phyloP scores from a whole-genome alignment of 768 basidiomycete species.

The Sutorius australiensis region DNA sequence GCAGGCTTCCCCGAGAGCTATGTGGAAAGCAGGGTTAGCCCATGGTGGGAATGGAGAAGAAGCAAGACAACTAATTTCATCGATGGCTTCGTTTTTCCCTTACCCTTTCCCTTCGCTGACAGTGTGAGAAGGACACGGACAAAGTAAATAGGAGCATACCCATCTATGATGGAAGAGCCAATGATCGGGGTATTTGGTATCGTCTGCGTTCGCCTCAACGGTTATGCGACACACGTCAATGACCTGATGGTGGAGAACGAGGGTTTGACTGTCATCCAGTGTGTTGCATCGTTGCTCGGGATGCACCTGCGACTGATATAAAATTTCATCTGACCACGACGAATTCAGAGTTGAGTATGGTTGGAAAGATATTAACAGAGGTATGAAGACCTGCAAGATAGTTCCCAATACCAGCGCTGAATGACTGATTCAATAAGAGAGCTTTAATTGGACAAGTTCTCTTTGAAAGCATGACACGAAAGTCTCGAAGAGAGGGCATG shows the following conservation, averaged over 20 bases:
- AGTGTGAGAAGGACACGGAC: slow-evolving; percentile 11
- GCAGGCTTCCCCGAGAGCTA: slow-evolving; percentile 69
- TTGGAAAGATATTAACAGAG: neutral
- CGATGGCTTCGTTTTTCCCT: slow-evolving; percentile 42
- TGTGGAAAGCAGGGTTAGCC: slow-evolving; percentile 3
- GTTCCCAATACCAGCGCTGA: slow-evolving; percentile 79
- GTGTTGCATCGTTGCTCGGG: slow-evolving; percentile 64
- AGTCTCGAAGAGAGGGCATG: slow-evolving; percentile 57
- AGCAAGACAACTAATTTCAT: slow-evolving; percentile 44
- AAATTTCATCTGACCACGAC: slow-evolving; percentile 52
- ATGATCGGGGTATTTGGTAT: slow-evolving; percentile 57
- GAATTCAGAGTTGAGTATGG: neutral
- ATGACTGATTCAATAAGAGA: slow-evolving; percentile 73
- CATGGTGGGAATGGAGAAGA: neutral
- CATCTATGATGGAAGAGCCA: slow-evolving; percentile 71
- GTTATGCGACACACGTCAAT: slow-evolving; percentile 55
- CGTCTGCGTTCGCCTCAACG: slow-evolving; percentile 68
- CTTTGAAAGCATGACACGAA: slow-evolving; percentile 45
- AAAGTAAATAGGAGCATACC: slow-evolving; percentile 34
- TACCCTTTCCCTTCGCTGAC: slow-evolving; percentile 52
- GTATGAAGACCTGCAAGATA: slow-evolving; percentile 64
- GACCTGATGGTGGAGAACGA: slow-evolving; percentile 49
- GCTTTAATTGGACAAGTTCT: slow-evolving; percentile 68
- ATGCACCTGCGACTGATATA: slow-evolving; percentile 71
- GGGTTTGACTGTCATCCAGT: slow-evolving; percentile 47